phyloP scores from a whole-genome alignment of 2,329 filamentous ascomycete species.

The Periconia sp. region DNA sequence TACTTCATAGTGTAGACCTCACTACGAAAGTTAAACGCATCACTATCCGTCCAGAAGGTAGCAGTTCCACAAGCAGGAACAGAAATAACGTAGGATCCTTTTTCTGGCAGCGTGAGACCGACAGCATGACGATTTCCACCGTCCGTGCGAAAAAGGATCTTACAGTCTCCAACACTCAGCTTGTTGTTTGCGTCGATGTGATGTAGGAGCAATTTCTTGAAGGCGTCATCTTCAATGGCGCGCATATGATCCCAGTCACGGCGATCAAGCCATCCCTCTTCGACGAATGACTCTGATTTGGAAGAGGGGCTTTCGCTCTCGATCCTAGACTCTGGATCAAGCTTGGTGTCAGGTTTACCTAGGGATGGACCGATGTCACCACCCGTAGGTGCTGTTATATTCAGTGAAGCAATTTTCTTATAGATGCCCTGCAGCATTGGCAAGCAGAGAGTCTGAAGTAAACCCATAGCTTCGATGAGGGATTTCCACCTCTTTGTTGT shows the following conservation, averaged over 20 bases:
- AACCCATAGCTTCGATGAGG: too few species aligned
- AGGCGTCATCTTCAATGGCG: constrained; percentile 1
- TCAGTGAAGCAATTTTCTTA: too few species aligned
- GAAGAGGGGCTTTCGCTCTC: too few species aligned
- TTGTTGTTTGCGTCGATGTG: neutral
- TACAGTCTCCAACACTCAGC: neutral
- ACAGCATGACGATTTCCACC: neutral
- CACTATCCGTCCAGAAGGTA: neutral
- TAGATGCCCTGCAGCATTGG: too few species aligned
- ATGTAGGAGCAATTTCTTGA: neutral
- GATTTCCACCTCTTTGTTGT: too few species aligned
- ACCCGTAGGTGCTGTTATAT: too few species aligned
- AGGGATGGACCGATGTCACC: too few species aligned
- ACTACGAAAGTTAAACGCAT: constrained; percentile 4
- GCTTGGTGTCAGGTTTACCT: too few species aligned
- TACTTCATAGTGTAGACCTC: constrained; percentile 3
- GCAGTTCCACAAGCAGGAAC: constrained; percentile 1
- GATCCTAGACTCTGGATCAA: too few species aligned
- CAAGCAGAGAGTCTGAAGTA: too few species aligned
- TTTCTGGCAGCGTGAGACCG: neutral
- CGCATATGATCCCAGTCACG: neutral
- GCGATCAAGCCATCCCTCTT: too few species aligned
- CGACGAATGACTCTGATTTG: too few species aligned
- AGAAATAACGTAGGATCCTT: neutral
- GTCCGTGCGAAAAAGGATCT: neutral